Evolutionary conservation across 108 stramenopile genomes (phyloP), one percentile per base, ranked within the genome.

Genomic region (Licmophora abbreviata): DNA sequence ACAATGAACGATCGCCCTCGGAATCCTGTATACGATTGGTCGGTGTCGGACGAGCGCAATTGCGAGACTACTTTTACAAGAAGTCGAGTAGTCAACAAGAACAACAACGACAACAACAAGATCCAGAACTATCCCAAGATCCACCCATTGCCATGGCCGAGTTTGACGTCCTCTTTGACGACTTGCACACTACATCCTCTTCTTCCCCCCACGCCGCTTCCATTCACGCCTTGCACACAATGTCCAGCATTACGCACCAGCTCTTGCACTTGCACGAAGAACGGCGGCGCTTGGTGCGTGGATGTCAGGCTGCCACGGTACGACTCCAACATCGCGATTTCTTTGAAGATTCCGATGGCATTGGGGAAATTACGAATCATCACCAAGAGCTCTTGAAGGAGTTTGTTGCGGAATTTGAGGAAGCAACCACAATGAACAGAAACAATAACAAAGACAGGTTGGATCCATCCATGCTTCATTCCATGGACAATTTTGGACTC

Each of bases 301-400:
- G 73, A 1, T 40, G 78, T n/a, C 40, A 51, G 38, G 61, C 72
- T 4, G 72, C 70, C 9, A 60, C 64, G 50, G 49, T 51, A 44
- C 49, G 77, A 51, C 37, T 85, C 42, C 28, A 17, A 18, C 7
- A 21, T n/a, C 31, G 30, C 29, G 42, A 55, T 28, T 72, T 68
- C 18, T 69, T 67, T 49, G 50, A 76, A 30, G 74, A 81, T 66
- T 69, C 44, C 28, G 80, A 81, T 66, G 74, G 74, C 5, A 35
- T 82, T 9, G 81, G 76, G 12, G 10, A 17, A 4, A 21, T 64
- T 9, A 20, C 18, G 10, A 22, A n/a, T 31, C 18, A 35, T 21
- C 45, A 54, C 29, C 3, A 27, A 15, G 4, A 59, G 40, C 29
- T 48, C 44, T 10, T 36, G 11, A 11, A 26, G 11, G 4, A 18